Base-by-base conservation (phyloP, 306 rosid species). In the Pachyrhizus erosus region DNA sequence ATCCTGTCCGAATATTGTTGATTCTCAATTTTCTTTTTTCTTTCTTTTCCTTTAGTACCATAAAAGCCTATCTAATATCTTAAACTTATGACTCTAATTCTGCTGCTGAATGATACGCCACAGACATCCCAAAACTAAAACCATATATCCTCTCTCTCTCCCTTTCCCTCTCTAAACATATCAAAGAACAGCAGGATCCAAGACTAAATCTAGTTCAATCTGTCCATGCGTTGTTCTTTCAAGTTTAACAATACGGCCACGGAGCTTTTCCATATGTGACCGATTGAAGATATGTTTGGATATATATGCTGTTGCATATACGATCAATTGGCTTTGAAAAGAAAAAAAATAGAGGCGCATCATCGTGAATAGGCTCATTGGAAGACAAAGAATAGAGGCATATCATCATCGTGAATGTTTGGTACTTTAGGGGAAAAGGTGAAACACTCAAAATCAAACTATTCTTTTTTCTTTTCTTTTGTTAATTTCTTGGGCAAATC, bases 1-100 rank as follows among this genome's bases (percentile, higher is more conserved):
- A 82, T 81, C 83, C 86, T 86, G 87, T 76, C 90, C 79, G 83
- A 82, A 83, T 88, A 82, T 84, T 70, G 40, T 82, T 78, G 37
- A 62, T 85, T 82, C 80, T 52, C 48, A 29, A 42, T n/a, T 69
- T 83, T 78, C 39, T 45, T 43, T 20, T 34, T 37, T 55, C 23
- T 15, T 58, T 49, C 15, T 3, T 64, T 64, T 33, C 12, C 39
- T 57, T 62, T 58, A 9, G 23, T 17, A 73, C 70, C 72, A 68
- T 76, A 18, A 84, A 78, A 29, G 73, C 66, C 73, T 67, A 42
- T 51, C 67, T 75, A 62, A 77, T 83, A 81, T 79, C 78, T 78
- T 57, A 31, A 52, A 80, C 85, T 85, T 65, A 70, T 82, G 76
- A 79, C 83, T 70, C 78, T 65, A 66, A 76, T 82, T 89, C 83